Evolutionary conservation across 2,329 filamentous ascomycete genomes (phyloP), one percentile per base, ranked within the genome.

Genomic region (Emmonsia crescens): DNA sequence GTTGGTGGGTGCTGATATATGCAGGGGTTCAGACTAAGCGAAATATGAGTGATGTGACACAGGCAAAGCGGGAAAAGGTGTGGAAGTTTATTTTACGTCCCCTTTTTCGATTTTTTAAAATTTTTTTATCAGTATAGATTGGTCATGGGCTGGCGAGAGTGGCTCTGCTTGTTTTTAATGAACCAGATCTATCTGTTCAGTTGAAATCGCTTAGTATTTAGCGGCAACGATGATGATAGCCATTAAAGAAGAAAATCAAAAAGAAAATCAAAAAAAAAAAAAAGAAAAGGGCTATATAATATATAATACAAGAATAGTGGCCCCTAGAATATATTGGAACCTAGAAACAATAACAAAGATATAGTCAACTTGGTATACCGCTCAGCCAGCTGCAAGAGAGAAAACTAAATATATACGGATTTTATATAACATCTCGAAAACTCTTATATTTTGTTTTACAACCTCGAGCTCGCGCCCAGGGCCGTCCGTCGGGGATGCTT

Each of bases 401-500:
- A 44, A 44, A 21, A n/a, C 4, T 19, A 51, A 33, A 33, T n/a
- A 52, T 16, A 54, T 33, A 24, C 31, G 10, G 24, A 19, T 38
- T 36, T 36, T 36, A 55, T 38, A 55, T 36, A 21, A 33, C n/a
- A 19, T n/a, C 51, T 10, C 29, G 19, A 12, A 21, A 12, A 6
- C 16, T 6, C 44, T 24, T 9, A 46, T 27, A 48, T 24, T 12
- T n/a, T n/a, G n/a, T 14, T 24, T 55, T 19, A 59, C 29, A 59
- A 21, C 33, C 31, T 52, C 58, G 58, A 40, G 24, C 48, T 60
- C 12, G 58, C 10, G 14, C 48, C 48, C n/a, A 77, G 71, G 10
- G 70, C 71, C 51, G 74, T 74, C 44, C 75, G 68, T 59, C 76
- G 72, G 63, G 69, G 70, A 56, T 73, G 69, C 21, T 69, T 72